A percentile compares a stretch with the other conserved stretches of the same genome.
phyloP scores from a whole-genome alignment of 768 basidiomycete species.

The Phanerodontia chrysosporium region DNA sequence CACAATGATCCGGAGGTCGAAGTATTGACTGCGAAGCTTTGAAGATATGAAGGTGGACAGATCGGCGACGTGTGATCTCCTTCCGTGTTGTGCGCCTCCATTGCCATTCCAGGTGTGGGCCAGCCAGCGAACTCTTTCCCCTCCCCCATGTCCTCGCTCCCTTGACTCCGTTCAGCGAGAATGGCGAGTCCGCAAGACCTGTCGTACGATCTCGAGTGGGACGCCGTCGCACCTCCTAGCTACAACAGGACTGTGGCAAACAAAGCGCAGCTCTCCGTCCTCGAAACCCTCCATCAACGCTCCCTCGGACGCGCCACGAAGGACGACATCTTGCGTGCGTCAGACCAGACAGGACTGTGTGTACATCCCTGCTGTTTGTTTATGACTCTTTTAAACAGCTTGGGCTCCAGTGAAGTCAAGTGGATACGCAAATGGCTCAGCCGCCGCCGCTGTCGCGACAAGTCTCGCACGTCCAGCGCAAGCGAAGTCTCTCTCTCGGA shows the following conservation, averaged over 20 bases:
- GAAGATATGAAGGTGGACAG: no score
- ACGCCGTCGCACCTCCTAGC: no score
- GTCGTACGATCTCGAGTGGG: no score
- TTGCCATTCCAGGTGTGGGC: no score
- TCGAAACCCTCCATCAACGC: not conserved
- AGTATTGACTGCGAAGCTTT: no score
- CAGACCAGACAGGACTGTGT: not conserved
- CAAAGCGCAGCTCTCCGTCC: not conserved
- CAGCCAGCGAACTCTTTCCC: no score
- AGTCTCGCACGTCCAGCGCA: not conserved
- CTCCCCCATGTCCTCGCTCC: no score
- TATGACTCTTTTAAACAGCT: not conserved
- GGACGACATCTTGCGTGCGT: not conserved
- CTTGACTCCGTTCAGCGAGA: no score
- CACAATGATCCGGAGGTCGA: no score
- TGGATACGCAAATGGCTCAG: not conserved
- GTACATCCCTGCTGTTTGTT: not conserved
- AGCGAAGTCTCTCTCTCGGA: not conserved
- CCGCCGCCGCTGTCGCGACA: not conserved
- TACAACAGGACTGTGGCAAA: not conserved
- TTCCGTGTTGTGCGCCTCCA: no score
- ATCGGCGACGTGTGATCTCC: no score
- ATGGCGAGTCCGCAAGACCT: no score
- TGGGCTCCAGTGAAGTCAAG: not conserved
- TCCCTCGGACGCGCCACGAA: not conserved